Conservation (phyloP, 768 basidiomycete species). For the Serendipita sp. region DNA sequence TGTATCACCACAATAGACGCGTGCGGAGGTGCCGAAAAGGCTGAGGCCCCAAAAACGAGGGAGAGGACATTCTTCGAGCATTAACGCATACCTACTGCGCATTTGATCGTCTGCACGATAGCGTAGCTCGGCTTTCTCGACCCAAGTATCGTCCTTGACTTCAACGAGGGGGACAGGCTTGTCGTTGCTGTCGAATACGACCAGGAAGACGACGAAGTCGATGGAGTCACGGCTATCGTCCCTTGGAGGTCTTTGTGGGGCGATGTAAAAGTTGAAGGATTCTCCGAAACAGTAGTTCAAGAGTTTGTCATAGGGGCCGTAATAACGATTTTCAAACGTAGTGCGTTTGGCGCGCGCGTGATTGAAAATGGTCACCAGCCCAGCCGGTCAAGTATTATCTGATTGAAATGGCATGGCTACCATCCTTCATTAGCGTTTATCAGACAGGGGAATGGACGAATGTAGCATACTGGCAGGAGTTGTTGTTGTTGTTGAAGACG, state of each 20-base stretch:
- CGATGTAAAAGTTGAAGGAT: constrained; percentile 19
- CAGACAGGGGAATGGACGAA: too few relatives aligned
- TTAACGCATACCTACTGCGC: constrained; percentile 17
- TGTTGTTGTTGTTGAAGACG: too few relatives aligned
- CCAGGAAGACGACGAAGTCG: constrained; percentile 18
- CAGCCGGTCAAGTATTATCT: too few relatives aligned
- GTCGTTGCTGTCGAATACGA: constrained; percentile 19
- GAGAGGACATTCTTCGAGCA: constrained; percentile 19
- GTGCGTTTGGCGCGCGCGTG: too few relatives aligned
- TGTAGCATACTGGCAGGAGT: too few relatives aligned
- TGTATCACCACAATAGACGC: constrained; percentile 23
- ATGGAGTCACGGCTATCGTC: constrained; percentile 14
- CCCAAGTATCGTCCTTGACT: constrained; percentile 21
- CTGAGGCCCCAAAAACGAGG: constrained; percentile 22
- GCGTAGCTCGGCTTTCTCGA: constrained; percentile 16
- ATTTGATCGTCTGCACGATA: constrained; percentile 20
- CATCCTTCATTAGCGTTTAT: too few relatives aligned
- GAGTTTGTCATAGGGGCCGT: constrained; percentile 20
- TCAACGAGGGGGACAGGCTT: constrained; percentile 21
- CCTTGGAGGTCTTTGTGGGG: constrained; percentile 18
- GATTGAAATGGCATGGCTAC: too few relatives aligned
- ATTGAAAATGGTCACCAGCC: too few relatives aligned
- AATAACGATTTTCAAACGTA: too few relatives aligned
- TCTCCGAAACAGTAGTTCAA: constrained; percentile 21
- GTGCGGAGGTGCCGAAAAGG: constrained; percentile 22